Conservation (phyloP, 192 early-diverging fungal genomes). For the Backusella luteola region DNA sequence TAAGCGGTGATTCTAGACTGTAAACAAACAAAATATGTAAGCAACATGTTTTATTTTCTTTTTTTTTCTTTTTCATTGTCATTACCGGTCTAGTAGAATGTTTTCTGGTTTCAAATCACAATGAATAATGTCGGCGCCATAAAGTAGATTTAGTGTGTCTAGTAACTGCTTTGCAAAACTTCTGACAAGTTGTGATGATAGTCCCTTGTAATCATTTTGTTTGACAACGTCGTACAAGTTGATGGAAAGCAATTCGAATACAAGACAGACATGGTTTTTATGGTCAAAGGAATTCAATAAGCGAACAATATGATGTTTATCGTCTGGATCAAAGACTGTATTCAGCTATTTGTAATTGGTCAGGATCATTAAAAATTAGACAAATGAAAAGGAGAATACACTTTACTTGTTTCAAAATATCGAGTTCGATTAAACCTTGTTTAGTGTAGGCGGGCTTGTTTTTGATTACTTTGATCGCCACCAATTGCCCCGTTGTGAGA, state of each 20-base stretch:
- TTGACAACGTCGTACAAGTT: constrained; percentile 97
- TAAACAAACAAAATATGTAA: neutral
- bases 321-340: constrained; percentile 73
- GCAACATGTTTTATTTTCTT: neutral
- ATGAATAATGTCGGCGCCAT: constrained; percentile 87
- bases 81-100: constrained; percentile 82
- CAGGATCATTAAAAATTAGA: neutral
- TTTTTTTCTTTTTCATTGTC: neutral
- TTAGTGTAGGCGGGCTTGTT: constrained; percentile 95
- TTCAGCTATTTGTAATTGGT: constrained; percentile 63
- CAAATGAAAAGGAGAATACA: neutral
- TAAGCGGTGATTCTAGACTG: constrained; percentile 83
- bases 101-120: constrained; percentile 99
- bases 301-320: constrained; percentile 83
- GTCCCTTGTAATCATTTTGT: constrained; percentile 92
- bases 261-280: constrained; percentile 89
- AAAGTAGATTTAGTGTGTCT: constrained; percentile 82
- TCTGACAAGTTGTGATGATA: constrained; percentile 88
- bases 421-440: constrained; percentile 93
- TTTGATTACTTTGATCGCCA: constrained; percentile 97
- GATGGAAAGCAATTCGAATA: constrained; percentile 92
- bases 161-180: constrained; percentile 93
- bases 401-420: constrained; percentile 80
- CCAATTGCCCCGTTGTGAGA: constrained; percentile 81
- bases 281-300: constrained; percentile 91